Conservation (phyloP, 208 protist species). For the Acanthamoeba culbertsoni region DNA sequence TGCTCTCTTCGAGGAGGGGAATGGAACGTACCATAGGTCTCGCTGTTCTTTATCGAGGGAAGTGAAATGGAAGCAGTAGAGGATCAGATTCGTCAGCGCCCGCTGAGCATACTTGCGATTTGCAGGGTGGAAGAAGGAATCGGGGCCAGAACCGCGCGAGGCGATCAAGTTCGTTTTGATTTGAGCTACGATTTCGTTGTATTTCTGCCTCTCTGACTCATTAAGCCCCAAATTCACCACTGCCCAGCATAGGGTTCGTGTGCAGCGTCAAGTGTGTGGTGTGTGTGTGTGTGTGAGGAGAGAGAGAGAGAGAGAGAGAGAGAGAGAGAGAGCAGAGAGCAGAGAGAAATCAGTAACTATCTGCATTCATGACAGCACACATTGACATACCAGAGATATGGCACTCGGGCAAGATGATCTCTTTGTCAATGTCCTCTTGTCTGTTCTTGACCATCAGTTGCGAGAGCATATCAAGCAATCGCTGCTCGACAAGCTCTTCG, state of each 20-base stretch:
- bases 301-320: too few species aligned
- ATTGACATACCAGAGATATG: neutral
- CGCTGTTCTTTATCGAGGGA: neutral
- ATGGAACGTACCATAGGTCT: neutral
- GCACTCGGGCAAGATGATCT: conserved; percentile 1
- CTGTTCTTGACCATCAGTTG: conserved; percentile 46
- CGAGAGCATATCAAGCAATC: conserved; percentile 31
- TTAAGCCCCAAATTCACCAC: conserved; percentile 1
- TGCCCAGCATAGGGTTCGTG: neutral
- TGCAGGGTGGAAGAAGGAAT: conserved; percentile 32
- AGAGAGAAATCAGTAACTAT: too few species aligned
- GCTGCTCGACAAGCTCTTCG: neutral
- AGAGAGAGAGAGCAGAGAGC: too few species aligned
- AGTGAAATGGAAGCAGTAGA: conserved; percentile 58
- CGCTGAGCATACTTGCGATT: conserved; percentile 52
- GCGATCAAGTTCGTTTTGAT: conserved; percentile 58
- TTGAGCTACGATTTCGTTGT: conserved; percentile 55
- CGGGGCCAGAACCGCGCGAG: neutral
- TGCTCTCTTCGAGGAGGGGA: too few species aligned
- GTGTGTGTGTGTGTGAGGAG: too few species aligned
- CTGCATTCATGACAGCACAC: too few species aligned
- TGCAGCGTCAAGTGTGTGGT: too few species aligned
- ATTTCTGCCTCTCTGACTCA: conserved; percentile 18
- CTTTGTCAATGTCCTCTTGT: conserved; percentile 35
- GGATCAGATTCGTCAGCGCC: conserved; percentile 38